phyloP scores from a whole-genome alignment of 1,284 basidiomycete species.

The Wallemia hederae region DNA sequence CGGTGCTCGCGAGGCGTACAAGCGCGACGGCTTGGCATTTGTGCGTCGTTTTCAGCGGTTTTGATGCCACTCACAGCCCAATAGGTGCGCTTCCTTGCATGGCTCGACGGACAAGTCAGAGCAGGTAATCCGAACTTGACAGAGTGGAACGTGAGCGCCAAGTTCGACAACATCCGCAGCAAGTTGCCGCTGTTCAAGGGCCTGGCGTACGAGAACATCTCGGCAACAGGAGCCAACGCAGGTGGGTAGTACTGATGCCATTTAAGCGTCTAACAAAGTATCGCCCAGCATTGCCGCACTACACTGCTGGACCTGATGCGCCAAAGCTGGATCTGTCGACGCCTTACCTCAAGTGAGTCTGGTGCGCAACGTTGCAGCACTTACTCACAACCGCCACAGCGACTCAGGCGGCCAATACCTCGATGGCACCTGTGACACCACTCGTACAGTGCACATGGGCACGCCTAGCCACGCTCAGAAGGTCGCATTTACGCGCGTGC shows the following conservation, averaged over 20 bases:
- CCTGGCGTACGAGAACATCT: slow-evolving; percentile 74
- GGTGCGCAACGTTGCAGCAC: neutral
- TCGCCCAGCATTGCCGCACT: neutral
- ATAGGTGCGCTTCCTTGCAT: slow-evolving; percentile 53
- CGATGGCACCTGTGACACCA: slow-evolving; percentile 87
- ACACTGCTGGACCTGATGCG: neutral
- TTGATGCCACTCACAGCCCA: neutral
- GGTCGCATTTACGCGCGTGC: slow-evolving; percentile 65
- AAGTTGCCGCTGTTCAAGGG: slow-evolving; percentile 54
- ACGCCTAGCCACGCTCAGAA: slow-evolving; percentile 52
- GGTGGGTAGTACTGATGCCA: slow-evolving; percentile 22
- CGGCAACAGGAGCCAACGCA: slow-evolving; percentile 58
- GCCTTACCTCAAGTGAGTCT: neutral
- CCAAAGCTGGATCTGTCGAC: neutral
- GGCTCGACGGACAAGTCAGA: slow-evolving; percentile 60
- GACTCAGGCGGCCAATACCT: slow-evolving; percentile 70
- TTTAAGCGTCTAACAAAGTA: slow-evolving; percentile 1
- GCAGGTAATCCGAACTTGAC: slow-evolving; percentile 31
- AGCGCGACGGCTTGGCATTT: slow-evolving; percentile 69
- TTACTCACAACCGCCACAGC: slow-evolving; percentile 54
- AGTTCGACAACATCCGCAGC: slow-evolving; percentile 33
- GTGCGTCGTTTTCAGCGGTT: slow-evolving; percentile 12
- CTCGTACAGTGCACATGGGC: slow-evolving; percentile 77
- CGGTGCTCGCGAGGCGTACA: slow-evolving; percentile 66
- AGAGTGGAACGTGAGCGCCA: slow-evolving; percentile 52